Percentiles rank a stretch among this genome's conserved stretches.
Evolutionary conservation across 352 stramenopile species (phyloP).

Genomic region (Phytophthora ohioensis): DNA sequence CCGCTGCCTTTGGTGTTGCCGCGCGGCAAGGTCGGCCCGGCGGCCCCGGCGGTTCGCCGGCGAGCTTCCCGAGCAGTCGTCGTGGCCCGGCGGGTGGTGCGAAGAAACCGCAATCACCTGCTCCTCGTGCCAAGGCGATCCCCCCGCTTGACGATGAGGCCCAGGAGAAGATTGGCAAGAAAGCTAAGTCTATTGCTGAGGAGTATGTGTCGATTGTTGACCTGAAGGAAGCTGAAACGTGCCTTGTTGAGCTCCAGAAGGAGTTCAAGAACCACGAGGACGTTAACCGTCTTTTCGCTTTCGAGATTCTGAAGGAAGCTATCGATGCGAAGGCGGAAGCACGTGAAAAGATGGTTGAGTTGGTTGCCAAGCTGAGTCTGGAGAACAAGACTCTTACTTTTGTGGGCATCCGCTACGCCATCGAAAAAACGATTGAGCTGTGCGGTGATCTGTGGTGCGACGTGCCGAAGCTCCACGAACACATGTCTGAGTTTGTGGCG

Average conservation of each 20-base stretch:
- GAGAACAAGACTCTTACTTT: slow-evolving; percentile 69
- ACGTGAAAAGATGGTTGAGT: slow-evolving; percentile 70
- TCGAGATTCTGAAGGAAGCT: slow-evolving; percentile 64
- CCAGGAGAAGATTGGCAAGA: slow-evolving; percentile 76
- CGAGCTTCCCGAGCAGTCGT: slow-evolving; percentile 41
- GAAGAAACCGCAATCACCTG: slow-evolving; percentile 50
- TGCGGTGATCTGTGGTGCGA: slow-evolving; percentile 82
- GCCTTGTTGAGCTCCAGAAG: slow-evolving; percentile 70
- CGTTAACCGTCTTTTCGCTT: slow-evolving; percentile 62
- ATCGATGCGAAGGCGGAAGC: slow-evolving; percentile 71
- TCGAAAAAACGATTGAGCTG: slow-evolving; percentile 69
- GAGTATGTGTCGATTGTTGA: slow-evolving; percentile 85
- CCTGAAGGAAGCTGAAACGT: slow-evolving; percentile 71
- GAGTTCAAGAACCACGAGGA: slow-evolving; percentile 71
- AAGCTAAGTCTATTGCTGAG: slow-evolving; percentile 79
- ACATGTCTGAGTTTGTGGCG: slow-evolving; percentile 75
- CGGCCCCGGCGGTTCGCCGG: slow-evolving; percentile 39
- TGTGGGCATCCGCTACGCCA: slow-evolving; percentile 62
- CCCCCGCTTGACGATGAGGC: slow-evolving; percentile 66
- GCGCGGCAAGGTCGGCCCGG: slow-evolving; percentile 30
- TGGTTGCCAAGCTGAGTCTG: slow-evolving; percentile 71
- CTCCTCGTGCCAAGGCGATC: slow-evolving; percentile 38
- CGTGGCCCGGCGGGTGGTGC: slow-evolving; percentile 17
- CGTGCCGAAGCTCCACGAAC: slow-evolving; percentile 83
- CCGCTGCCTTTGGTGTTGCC: slow-evolving; percentile 51